phyloP scores from a whole-genome alignment of 2,329 filamentous ascomycete genomes.

The Davidsoniella virescens region DNA sequence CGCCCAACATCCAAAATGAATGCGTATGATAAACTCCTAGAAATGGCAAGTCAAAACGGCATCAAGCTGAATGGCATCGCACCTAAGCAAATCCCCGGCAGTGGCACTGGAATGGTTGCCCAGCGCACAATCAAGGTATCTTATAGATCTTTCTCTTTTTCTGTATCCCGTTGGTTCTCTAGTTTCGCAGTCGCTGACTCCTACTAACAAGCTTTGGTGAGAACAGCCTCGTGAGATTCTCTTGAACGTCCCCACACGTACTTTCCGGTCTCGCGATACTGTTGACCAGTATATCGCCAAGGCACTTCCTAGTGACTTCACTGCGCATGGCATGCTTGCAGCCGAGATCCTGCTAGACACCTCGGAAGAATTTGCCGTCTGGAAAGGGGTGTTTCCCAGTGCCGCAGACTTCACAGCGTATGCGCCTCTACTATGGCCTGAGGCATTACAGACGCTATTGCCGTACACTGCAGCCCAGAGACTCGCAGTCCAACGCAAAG shows the following conservation, averaged over 20 bases:
- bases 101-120: conserved; percentile 66
- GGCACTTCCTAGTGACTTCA: conserved; percentile 35
- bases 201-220: background rate
- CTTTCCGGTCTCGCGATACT: conserved; percentile 48
- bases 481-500: conserved; percentile 34
- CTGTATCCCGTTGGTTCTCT: background rate
- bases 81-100: conserved; percentile 49
- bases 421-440: conserved; percentile 34
- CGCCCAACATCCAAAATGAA: background rate
- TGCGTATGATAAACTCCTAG: conserved; percentile 34
- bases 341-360: conserved; percentile 34
- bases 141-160: conserved; percentile 1
- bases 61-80: conserved; percentile 51
- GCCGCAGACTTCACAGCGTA: conserved; percentile 35
- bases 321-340: conserved; percentile 59
- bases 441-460: conserved; percentile 29
- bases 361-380: conserved; percentile 31
- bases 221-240: conserved; percentile 33
- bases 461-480: conserved; percentile 28
- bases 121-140: conserved; percentile 47
- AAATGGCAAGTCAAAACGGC: conserved; percentile 51
- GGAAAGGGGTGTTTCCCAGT: conserved; percentile 53
- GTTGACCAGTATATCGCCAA: conserved; percentile 36
- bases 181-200: background rate
- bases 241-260: conserved; percentile 45